Conservation (phyloP, 1,139 yeast genomes). For the Debaryomycetaceae sp. region DNA sequence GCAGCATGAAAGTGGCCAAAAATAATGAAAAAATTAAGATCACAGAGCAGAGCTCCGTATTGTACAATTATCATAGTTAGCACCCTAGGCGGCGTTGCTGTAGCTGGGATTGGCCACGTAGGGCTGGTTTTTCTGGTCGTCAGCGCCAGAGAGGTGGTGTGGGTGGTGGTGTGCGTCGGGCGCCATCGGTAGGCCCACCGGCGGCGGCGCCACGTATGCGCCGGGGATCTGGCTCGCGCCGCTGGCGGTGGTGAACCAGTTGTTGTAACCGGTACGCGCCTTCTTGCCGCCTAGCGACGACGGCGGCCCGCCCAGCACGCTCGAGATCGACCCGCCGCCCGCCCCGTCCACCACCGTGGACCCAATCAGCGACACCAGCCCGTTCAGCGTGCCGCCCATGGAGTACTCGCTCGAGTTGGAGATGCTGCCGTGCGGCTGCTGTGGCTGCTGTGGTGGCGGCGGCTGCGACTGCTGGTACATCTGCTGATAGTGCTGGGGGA, state of each 20-base stretch:
- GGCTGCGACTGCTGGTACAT: conserved; percentile 4
- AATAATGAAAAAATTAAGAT: too few relatives aligned
- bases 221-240: conserved; percentile 5
- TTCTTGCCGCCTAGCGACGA: conserved; percentile 7
- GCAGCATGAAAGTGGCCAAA: too few relatives aligned
- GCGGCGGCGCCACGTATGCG: conserved; percentile 9
- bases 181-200: conserved; percentile 3
- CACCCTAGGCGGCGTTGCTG: conserved; percentile 6
- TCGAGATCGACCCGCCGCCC: conserved; percentile 7
- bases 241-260: conserved; percentile 9
- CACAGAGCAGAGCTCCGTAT: too few relatives aligned
- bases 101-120: conserved; percentile 6
- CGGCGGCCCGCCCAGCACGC: conserved; percentile 6
- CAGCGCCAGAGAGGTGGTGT: conserved; percentile 1
- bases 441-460: not conserved
- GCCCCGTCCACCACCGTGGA: conserved; percentile 9
- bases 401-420: conserved; percentile 14
- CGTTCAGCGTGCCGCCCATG: conserved; percentile 11
- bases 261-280: conserved; percentile 6
- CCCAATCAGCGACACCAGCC: conserved; percentile 13
- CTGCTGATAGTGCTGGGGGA: conserved; percentile 15
- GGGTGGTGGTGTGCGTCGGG: conserved; percentile 6
- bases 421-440: conserved; percentile 12
- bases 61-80: too few relatives aligned
- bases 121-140: conserved; percentile 1